Evolutionary conservation across 768 basidiomycete species (phyloP).

Genomic region (Suillus placidus): DNA sequence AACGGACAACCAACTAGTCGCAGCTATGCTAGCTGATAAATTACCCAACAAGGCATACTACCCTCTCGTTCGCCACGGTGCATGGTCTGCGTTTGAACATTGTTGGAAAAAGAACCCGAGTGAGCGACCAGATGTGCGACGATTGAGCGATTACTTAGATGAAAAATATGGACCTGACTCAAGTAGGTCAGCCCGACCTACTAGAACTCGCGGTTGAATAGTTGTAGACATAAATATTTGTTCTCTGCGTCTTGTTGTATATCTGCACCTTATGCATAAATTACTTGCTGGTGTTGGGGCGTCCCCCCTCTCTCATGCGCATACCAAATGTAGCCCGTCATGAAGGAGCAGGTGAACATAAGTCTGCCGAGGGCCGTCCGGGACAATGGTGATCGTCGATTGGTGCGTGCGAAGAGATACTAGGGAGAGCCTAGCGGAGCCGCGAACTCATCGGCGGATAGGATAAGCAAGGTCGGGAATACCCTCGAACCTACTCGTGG

Average conservation of each 20-base stretch:
- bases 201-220: constrained; percentile 1
- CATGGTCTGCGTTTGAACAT: background rate
- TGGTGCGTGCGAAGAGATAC: too few species aligned
- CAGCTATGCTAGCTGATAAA: background rate
- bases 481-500: too few species aligned
- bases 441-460: too few species aligned
- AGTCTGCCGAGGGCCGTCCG: background rate
- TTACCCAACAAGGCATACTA: background rate
- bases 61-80: background rate
- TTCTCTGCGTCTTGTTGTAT: background rate
- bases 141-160: background rate
- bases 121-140: background rate
- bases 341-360: background rate
- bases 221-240: background rate
- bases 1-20: constrained; percentile 18
- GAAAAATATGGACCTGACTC: background rate
- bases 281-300: background rate
- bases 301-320: background rate
- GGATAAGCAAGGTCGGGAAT: too few species aligned
- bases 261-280: background rate
- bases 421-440: too few species aligned
- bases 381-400: background rate
- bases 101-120: background rate
- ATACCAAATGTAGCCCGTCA: background rate
- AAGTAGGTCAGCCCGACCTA: background rate